Evolutionary conservation across 306 rosid species (phyloP).

Genomic region (Begonia peltatifolia): DNA sequence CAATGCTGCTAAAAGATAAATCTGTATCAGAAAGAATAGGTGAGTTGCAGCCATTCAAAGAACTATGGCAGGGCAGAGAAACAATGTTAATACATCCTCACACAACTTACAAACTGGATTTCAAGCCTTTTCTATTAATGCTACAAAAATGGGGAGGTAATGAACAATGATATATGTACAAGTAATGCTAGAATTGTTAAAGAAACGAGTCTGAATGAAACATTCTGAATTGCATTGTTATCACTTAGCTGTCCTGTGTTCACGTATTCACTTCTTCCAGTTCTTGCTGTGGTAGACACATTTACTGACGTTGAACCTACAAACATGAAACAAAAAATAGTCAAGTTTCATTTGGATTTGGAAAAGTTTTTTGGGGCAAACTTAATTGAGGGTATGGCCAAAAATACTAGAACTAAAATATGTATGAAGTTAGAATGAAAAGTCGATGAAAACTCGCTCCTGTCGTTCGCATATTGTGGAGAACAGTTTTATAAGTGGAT

Average conservation of each 20-base stretch:
- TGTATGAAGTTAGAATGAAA: too few relatives aligned
- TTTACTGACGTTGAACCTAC: slow-evolving; percentile 74
- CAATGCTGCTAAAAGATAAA: neutral
- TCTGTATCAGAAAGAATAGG: neutral
- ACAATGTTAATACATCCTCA: too few relatives aligned
- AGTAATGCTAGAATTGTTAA: slow-evolving; percentile 32
- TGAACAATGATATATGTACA: slow-evolving; percentile 18
- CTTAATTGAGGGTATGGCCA: too few relatives aligned
- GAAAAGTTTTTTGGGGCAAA: too few relatives aligned
- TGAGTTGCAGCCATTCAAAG: neutral
- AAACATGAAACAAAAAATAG: neutral
- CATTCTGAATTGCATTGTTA: slow-evolving; percentile 21
- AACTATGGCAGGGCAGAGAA: too few relatives aligned
- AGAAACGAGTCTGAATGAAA: slow-evolving; percentile 17
- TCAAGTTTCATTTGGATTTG: too few relatives aligned
- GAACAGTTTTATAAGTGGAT: too few relatives aligned
- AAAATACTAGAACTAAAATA: too few relatives aligned
- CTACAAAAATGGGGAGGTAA: slow-evolving; percentile 34
- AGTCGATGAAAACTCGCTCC: too few relatives aligned
- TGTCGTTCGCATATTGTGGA: too few relatives aligned
- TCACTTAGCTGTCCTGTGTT: slow-evolving; percentile 57
- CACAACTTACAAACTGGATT: too few relatives aligned
- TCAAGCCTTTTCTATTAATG: neutral
- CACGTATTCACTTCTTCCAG: slow-evolving; percentile 60
- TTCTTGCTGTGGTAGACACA: slow-evolving; percentile 53